Percentiles rank a stretch among this genome's conserved stretches.
These are phyloP conservation scores for Mycosphaerella sp. DNA, from an alignment of 2,329 filamentous ascomycete genomes.

Conservation along the genomic window DNA sequence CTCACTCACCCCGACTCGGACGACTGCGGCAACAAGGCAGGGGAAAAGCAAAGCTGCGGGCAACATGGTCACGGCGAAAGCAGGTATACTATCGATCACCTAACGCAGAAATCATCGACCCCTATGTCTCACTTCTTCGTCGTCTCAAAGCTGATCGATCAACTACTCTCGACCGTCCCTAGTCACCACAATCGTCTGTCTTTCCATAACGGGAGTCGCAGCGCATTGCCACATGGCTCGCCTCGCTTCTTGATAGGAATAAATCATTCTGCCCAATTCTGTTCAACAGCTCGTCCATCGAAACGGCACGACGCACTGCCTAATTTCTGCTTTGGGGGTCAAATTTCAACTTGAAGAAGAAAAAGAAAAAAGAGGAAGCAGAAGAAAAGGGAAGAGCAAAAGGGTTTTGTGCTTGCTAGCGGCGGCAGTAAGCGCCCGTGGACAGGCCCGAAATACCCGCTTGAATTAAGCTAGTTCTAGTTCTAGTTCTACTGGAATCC, in stretches of 20 bases:
- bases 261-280: conserved; percentile 44
- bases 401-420: neutral
- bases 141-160: too few species aligned
- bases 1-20: too few species aligned
- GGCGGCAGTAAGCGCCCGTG: neutral
- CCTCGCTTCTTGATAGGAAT: conserved; percentile 33
- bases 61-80: too few species aligned
- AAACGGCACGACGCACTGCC: conserved; percentile 19
- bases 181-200: neutral
- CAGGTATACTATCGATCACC: too few species aligned
- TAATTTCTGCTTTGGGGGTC: conserved; percentile 40
- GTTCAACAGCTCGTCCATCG: conserved; percentile 46
- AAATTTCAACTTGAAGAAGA: conserved; percentile 49
- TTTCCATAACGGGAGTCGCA: conserved; percentile 31
- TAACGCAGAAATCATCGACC: too few species aligned
- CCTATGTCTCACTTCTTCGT: too few species aligned
- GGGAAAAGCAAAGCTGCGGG: too few species aligned
- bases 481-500: neutral
- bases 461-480: too few species aligned
- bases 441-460: too few species aligned
- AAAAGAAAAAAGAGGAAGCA: conserved; percentile 14
- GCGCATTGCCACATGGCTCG: conserved; percentile 21
- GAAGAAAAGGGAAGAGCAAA: neutral
- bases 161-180: too few species aligned
- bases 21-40: too few species aligned